Evolutionary conservation across 192 early-diverging fungal species (phyloP), one percentile per base, ranked within the genome.

Genomic region (Entomortierella chlamydospora): DNA sequence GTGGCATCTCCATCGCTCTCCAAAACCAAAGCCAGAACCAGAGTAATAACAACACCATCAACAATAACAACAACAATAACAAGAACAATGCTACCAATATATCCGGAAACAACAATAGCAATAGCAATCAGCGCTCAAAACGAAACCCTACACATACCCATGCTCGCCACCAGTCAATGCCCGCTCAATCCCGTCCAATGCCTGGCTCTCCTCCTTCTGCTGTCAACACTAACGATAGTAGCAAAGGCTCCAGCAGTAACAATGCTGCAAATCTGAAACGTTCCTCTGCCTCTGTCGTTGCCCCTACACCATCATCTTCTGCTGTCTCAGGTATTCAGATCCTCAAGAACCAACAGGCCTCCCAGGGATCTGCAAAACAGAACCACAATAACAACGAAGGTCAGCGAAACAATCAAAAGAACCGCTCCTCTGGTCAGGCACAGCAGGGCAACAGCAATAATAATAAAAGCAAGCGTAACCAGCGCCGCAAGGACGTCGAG

Each of bases 401-500:
- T 23, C 69, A 63, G 62, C 45, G 45, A 12, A 47, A 20, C 15
- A 47, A 47, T 17, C 45, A 47, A 20, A 47, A 47, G 20, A 47
- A 47, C 15, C 45, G 45, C 5, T 47, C 45, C 15, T 47, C 45
- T 47, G 52, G 37, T 31, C 68, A 61, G 18, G 49, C 22, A n/a
- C 59, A 71, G 50, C 51, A 59, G n/a, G n/a, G 26, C 34, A 52
- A n/a, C 64, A 55, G 60, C 37, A 23, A 45, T 43, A 69, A 15
- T 37, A n/a, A 8, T 20, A 65, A 34, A 20, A 60, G 41, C 33
- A 61, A 62, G 29, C 59, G 69, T 42, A 62, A 20, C 34, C 81
- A 85, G 49, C 81, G 73, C 17, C 81, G 84, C 43, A 87, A 81
- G 41, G 86, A 87, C 15, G 15, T 4, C n/a, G 63, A 54, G 5